These are phyloP conservation scores for Combretum micranthum DNA, from an alignment of 345 rosid species.

Conservation along the genomic window DNA sequence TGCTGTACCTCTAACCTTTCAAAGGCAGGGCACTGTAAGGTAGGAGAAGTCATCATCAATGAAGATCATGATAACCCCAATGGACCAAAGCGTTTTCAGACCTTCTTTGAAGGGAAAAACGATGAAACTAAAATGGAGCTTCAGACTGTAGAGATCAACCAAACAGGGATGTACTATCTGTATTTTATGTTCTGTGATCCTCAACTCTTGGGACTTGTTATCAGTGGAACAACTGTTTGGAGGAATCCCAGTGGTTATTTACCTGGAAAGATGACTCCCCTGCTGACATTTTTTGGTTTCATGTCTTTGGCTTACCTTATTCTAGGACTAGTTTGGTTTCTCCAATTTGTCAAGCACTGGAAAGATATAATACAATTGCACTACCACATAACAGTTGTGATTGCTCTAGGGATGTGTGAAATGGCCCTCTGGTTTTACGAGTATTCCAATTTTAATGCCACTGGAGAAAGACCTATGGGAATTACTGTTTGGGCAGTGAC, in stretches of 20 bases:
- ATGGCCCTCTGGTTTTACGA: constrained; percentile 41
- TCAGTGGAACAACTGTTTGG: constrained; percentile 40
- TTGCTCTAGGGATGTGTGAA: constrained; percentile 39
- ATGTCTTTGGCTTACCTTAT: constrained; percentile 35
- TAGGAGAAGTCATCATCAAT: constrained; percentile 35
- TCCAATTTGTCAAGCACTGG: constrained; percentile 30
- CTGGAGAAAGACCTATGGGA: constrained; percentile 28
- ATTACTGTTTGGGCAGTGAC: constrained; percentile 34
- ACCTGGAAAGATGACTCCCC: constrained; percentile 38
- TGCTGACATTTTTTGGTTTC: constrained; percentile 30
- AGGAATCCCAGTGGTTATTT: constrained; percentile 37
- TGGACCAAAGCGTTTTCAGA: constrained; percentile 26
- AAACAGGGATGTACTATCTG: constrained; percentile 36
- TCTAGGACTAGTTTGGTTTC: constrained; percentile 33
- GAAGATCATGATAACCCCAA: constrained; percentile 10
- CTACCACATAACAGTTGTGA: constrained; percentile 32
- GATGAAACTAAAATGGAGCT: constrained; percentile 29
- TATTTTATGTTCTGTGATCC: constrained; percentile 42
- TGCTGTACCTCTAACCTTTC: constrained; percentile 30
- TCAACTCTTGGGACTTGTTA: constrained; percentile 15
- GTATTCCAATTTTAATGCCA: constrained; percentile 29
- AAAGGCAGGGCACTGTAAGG: constrained; percentile 26
- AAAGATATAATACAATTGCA: constrained; percentile 30
- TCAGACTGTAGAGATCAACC: constrained; percentile 26
- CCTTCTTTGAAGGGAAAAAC: constrained; percentile 34